Base-by-base conservation (phyloP, 2,329 filamentous ascomycete genomes). In the Colletotrichum abscissum region DNA sequence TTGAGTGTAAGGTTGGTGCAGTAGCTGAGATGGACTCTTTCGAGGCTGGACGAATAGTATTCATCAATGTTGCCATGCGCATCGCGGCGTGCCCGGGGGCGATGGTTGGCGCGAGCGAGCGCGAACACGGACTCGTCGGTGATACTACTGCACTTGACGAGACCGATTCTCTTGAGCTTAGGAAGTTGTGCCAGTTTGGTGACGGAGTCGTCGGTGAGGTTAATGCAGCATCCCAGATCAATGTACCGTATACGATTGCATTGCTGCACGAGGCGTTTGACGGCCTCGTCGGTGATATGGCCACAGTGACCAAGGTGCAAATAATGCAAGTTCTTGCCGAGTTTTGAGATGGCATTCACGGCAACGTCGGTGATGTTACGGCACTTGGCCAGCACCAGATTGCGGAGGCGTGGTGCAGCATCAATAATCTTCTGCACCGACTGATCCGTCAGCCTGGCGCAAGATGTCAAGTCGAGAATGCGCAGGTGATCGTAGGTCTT, bases 191-290 rank as follows among this genome's bases (percentile, higher is more conserved):
- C 95, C 49, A 99, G 87, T 75, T 94, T 92, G 75, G 90, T 93
- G 19, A 99, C 93, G 26, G 95, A 98, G 12, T 89, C 88, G 78
- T 99, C 97, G 0, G 97, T 98, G 74, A 99, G 86, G 77, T 94
- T 92, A 16, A 90, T 90, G 83, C 97, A 99, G 84, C 97, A 98
- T n/a, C 97, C 97, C 56, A 99, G 86, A 80, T 99, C 97, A 76
- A 99, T 99, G 81, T 99, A 99, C 68, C 97, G 91, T 76, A 99
- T 98, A 28, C 97, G 91, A 79, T 96, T 98, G 86, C 97, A 99
- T 66, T 87, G 88, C 76, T 93, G 92, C 52, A 98, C 95, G 38
- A 99, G 88, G 68, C 92, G 92, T 78, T 94, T 93, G 22, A 99
- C 95, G 1, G 95, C 95, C 46, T 92, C 88, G 79, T 99, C 97